These are phyloP conservation scores for Aureobasidium musti DNA, from an alignment of 2,329 filamentous ascomycete genomes.

Conservation along the genomic window DNA sequence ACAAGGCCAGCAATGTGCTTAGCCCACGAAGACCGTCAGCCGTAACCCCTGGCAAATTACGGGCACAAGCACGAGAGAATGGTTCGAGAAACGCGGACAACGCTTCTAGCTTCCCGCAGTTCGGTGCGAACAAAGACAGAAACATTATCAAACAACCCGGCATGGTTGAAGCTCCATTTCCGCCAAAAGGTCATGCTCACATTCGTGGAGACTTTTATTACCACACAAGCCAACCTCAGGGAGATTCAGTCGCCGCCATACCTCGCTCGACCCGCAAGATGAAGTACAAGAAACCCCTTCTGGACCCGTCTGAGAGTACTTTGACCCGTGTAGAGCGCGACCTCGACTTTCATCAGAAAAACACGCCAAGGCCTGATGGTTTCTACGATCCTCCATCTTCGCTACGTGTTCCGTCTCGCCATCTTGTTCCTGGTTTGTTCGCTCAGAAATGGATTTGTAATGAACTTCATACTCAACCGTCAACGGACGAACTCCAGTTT, in stretches of 20 bases:
- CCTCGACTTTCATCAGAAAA: constrained; percentile 37
- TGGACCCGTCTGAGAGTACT: constrained; percentile 36
- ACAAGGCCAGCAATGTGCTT: constrained; percentile 16
- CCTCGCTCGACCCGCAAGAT: constrained; percentile 42
- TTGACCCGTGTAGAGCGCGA: neutral
- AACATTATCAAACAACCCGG: constrained; percentile 63
- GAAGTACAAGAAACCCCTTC: constrained; percentile 42
- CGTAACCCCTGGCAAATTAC: constrained; percentile 52
- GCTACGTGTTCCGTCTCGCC: constrained; percentile 38
- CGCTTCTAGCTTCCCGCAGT: constrained; percentile 37
- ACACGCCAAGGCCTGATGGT: constrained; percentile 27
- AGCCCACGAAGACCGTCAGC: constrained; percentile 43
- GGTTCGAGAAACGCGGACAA: constrained; percentile 30
- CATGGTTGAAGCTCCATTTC: constrained; percentile 69
- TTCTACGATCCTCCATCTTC: constrained; percentile 30
- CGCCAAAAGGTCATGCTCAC: constrained; percentile 64
- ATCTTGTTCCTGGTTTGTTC: constrained; percentile 41
- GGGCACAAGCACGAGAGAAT: constrained; percentile 39
- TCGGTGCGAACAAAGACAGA: constrained; percentile 33
- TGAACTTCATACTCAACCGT: constrained; percentile 1
- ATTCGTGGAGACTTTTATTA: constrained; percentile 54
- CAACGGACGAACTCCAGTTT: neutral
- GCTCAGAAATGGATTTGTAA: constrained; percentile 36
- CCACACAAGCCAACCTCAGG: neutral
- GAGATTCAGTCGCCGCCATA: neutral